Base-by-base conservation (phyloP, 2,329 filamentous ascomycete genomes). In the Alternaria tenuissima region DNA sequence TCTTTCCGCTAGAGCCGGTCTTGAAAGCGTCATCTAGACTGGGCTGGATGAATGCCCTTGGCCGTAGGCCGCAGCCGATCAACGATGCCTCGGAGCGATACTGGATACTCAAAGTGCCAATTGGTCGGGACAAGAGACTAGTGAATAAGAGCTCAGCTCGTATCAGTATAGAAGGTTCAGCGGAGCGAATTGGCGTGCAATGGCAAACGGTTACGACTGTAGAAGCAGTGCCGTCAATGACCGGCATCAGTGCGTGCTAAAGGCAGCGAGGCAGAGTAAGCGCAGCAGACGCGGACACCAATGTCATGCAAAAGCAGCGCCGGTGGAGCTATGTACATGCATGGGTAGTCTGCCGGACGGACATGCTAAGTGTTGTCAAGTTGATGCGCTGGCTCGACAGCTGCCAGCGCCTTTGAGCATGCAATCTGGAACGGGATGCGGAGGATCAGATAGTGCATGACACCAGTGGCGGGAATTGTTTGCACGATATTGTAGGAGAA, bases 361-460 rank as follows among this genome's bases (percentile, higher is more conserved):
- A 66, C 72, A 72, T 75, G 76, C 75, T 77, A 77, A 74, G 76
- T 77, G 76, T 73, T 78, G 76, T 78, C 76, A 77, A 74, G 65
- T 72, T 78, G 76, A 78, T 78, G 76, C 75, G 76, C 69, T 78
- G 76, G 75, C 75, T 78, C 75, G 75, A 76, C 73, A 76, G 73
- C 71, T 75, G 75, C 72, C 76, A 76, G 68, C 75, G 75, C 69
- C 72, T 69, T 72, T 66, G 67, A 68, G 65, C 73, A 76, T 74
- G 75, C 70, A 78, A 77, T 78, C 74, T 77, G 68, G 73, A 69
- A 65, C 65, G 71, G 74, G 71, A 77, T 70, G 71, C 66, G 66
- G 70, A 74, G 68, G 66, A 74, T 68, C 69, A 72, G 61, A 65
- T 68, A 63, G 65, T 65, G 72, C 74, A 73, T 68, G 65, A 72